Percentiles rank a stretch among this genome's conserved stretches.
Conservation (phyloP, 2,329 filamentous ascomycete species). For the Bertia moriformis region DNA sequence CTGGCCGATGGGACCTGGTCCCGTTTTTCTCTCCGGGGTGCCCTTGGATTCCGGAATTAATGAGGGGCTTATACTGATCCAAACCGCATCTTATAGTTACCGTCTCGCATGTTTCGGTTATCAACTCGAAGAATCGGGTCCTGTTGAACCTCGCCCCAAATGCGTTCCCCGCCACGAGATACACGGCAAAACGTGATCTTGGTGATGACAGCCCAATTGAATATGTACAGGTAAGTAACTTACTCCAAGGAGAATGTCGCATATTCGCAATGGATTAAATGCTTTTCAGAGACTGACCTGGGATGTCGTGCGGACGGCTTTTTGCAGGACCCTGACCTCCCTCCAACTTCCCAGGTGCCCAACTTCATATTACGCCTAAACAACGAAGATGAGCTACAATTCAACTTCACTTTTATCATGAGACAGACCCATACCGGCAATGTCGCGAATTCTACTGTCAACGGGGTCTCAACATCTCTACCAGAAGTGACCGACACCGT, state of each 20-base stretch:
- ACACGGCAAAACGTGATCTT: constrained; percentile 55
- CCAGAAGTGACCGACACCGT: constrained; percentile 49
- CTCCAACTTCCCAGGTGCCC: constrained; percentile 32
- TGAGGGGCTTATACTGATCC: too few relatives aligned
- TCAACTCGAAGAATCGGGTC: constrained; percentile 63
- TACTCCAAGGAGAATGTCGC: constrained; percentile 5
- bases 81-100: too few relatives aligned
- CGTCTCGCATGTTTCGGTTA: constrained; percentile 69
- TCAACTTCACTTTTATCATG: constrained; percentile 83
- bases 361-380: constrained; percentile 73
- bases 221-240: constrained; percentile 66
- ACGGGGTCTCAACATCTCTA: constrained; percentile 31
- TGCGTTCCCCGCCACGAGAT: constrained; percentile 69
- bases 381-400: constrained; percentile 83
- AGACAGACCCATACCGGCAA: constrained; percentile 28
- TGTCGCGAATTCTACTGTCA: constrained; percentile 18
- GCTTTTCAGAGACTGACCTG: background rate
- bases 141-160: constrained; percentile 72
- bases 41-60: too few relatives aligned
- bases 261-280: constrained; percentile 5
- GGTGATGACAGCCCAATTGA: constrained; percentile 69
- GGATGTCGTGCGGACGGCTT: too few relatives aligned
- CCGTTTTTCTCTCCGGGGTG: too few relatives aligned
- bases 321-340: constrained; percentile 62
- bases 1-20: too few relatives aligned